Conservation (phyloP, 371 early-diverging fungal species). For the Haplosporangium sp. region DNA sequence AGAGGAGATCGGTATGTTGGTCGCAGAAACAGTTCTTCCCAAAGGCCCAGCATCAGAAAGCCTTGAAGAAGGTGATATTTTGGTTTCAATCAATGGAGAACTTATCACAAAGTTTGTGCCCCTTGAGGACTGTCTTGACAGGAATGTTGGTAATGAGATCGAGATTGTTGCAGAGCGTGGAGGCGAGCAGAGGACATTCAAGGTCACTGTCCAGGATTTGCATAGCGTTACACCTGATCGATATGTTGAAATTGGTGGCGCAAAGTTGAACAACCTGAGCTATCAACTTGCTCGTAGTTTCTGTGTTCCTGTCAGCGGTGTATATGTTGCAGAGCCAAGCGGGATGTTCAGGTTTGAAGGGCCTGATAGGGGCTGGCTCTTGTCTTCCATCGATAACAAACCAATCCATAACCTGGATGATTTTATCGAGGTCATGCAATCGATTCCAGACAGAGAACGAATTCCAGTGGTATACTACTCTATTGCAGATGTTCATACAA, state of each 20-base stretch:
- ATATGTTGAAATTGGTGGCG: constrained; percentile 90
- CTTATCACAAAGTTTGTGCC: constrained; percentile 89
- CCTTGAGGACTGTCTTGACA: constrained; percentile 83
- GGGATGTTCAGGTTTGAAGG: constrained; percentile 85
- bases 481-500: constrained; percentile 82
- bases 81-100: constrained; percentile 81
- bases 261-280: constrained; percentile 82
- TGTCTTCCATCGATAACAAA: constrained; percentile 77
- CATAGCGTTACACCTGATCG: constrained; percentile 78
- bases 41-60: constrained; percentile 82
- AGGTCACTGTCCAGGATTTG: constrained; percentile 73
- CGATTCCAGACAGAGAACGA: constrained; percentile 80
- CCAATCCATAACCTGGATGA: constrained; percentile 79
- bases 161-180: constrained; percentile 78
- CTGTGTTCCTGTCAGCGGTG: constrained; percentile 79
- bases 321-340: constrained; percentile 72
- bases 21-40: constrained; percentile 85
- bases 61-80: constrained; percentile 90
- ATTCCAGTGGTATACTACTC: constrained; percentile 87
- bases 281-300: constrained; percentile 89
- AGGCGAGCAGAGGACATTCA: constrained; percentile 73
- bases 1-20: constrained; percentile 90
- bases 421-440: constrained; percentile 81
- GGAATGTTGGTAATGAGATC: constrained; percentile 77
- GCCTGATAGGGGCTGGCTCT: constrained; percentile 84